These are phyloP conservation scores for Fagopyrum homotropicum DNA, from an alignment of 148 eudicot genomes.

Conservation along the genomic window DNA sequence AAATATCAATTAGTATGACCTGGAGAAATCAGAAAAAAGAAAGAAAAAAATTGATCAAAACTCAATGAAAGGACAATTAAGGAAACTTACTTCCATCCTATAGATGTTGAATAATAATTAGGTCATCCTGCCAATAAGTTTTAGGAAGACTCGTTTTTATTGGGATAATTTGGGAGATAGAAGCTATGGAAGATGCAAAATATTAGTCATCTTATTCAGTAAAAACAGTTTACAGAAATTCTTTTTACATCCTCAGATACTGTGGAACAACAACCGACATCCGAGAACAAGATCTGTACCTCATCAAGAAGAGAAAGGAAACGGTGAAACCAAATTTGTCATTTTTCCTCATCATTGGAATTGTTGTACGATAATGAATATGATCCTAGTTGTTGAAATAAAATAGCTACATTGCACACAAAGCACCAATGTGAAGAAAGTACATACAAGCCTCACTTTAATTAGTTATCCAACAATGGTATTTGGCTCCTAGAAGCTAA, in stretches of 20 bases:
- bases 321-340: not conserved
- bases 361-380: not conserved
- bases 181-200: not conserved
- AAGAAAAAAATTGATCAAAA: not conserved
- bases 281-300: not conserved
- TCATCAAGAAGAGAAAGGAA: not conserved
- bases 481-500: not conserved
- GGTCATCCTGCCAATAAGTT: not conserved
- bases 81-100: slow-evolving; percentile 3
- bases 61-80: not conserved
- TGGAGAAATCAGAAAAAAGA: not conserved
- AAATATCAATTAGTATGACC: not conserved
- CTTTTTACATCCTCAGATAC: not conserved
- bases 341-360: not conserved
- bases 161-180: not conserved
- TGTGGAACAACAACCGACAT: not conserved
- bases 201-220: not conserved
- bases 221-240: not conserved
- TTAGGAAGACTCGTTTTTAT: not conserved
- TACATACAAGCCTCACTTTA: not conserved
- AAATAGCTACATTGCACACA: not conserved
- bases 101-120: not conserved
- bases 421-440: not conserved
- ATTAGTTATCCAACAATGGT: not conserved
- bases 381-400: not conserved